A percentile compares a stretch with the other conserved stretches of the same genome.
Evolutionary conservation across 2,329 filamentous ascomycete genomes (phyloP).

Genomic region (Claviceps pazoutovae): DNA sequence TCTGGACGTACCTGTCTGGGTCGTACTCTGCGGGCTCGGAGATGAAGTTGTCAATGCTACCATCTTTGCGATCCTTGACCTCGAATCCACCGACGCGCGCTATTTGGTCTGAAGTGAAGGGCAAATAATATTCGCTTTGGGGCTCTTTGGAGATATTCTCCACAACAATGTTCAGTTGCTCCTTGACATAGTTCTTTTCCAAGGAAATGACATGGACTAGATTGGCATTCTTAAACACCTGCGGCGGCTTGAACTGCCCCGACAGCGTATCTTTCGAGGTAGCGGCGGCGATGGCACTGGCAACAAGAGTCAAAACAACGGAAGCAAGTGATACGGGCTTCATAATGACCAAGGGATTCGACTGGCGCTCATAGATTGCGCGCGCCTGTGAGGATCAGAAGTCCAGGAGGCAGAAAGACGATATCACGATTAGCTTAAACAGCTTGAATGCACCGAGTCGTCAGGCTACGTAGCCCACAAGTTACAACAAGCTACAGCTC

Average conservation of each 20-base stretch:
- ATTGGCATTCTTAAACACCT: slow-evolving; percentile 89
- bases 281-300: slow-evolving; percentile 30
- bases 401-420: slow-evolving; percentile 5
- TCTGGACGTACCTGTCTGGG: slow-evolving; percentile 34
- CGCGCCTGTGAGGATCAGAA: slow-evolving; percentile 10
- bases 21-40: slow-evolving; percentile 56
- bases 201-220: slow-evolving; percentile 79
- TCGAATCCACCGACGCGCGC: slow-evolving; percentile 72
- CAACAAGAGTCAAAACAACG: slow-evolving; percentile 45
- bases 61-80: slow-evolving; percentile 81
- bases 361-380: slow-evolving; percentile 21
- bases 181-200: slow-evolving; percentile 83
- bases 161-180: slow-evolving; percentile 85
- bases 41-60: slow-evolving; percentile 50
- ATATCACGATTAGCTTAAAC: background rate
- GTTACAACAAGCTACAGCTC: background rate
- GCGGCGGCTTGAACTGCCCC: slow-evolving; percentile 65
- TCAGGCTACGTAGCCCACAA: slow-evolving; percentile 6
- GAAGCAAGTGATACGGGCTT: slow-evolving; percentile 36
- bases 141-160: slow-evolving; percentile 71
- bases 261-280: slow-evolving; percentile 47
- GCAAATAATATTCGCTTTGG: slow-evolving; percentile 82
- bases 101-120: slow-evolving; percentile 66
- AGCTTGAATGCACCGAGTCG: slow-evolving; percentile 1
- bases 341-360: slow-evolving; percentile 20